These are phyloP conservation scores for Ophiostoma perfectum DNA, from an alignment of 2,329 filamentous ascomycete species.

Conservation along the genomic window DNA sequence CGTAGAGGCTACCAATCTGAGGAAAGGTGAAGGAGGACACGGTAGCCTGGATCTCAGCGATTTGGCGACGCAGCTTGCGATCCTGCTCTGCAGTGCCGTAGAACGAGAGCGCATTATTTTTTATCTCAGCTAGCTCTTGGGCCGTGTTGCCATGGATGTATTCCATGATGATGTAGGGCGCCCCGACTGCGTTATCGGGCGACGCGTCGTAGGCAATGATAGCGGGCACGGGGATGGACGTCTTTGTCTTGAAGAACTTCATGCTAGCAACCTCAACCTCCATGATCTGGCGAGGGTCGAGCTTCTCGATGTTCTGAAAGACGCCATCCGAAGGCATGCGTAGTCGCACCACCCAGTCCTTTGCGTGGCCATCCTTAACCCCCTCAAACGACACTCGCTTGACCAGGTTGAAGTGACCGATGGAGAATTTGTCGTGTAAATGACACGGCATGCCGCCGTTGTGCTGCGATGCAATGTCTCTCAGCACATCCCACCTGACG, in stretches of 20 bases:
- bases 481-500: neutral
- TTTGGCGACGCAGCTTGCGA: neutral
- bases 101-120: neutral
- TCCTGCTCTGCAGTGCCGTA: neutral
- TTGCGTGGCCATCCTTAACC: neutral
- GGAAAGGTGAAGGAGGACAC: neutral
- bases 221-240: neutral
- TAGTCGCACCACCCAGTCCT: neutral
- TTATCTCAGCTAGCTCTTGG: neutral
- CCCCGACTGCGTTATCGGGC: neutral
- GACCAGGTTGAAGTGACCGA: neutral
- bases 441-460: slow-evolving; percentile 2
- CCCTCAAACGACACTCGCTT: neutral
- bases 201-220: neutral
- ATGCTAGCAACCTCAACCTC: slow-evolving; percentile 1
- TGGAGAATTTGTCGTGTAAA: neutral
- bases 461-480: neutral
- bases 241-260: neutral
- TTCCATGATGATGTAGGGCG: neutral
- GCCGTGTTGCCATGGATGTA: neutral
- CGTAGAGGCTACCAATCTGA: neutral
- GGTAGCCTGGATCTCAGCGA: neutral
- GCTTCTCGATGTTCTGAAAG: neutral
- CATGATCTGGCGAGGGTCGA: neutral
- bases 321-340: neutral